A percentile compares a stretch with the other conserved stretches of the same genome.
phyloP scores from a whole-genome alignment of 768 basidiomycete genomes.

The Butyriboletus loyo region DNA sequence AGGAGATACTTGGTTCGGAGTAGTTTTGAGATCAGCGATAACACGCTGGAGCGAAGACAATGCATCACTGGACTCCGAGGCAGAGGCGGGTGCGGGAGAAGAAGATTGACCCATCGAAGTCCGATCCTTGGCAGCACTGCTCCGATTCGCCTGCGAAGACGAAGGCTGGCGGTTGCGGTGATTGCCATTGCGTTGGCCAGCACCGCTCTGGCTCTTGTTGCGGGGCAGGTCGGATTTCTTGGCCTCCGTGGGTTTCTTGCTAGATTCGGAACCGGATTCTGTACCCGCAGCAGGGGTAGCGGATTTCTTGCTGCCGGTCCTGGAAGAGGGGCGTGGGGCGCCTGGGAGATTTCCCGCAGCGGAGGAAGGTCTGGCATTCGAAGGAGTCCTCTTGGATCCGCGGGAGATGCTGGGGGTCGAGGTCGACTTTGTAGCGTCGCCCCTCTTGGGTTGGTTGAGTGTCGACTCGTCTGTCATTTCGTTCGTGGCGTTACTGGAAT shows the following conservation, averaged over 20 bases:
- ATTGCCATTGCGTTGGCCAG: constrained; percentile 42
- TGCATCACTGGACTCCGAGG: constrained; percentile 70
- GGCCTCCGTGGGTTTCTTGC: constrained; percentile 54
- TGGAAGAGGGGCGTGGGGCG: constrained; percentile 58
- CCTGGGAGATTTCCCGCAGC: constrained; percentile 42
- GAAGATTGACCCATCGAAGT: constrained; percentile 38
- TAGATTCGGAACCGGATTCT: constrained; percentile 76
- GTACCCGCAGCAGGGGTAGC: constrained; percentile 35
- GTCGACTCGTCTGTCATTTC: constrained; percentile 83
- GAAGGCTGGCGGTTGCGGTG: constrained; percentile 61
- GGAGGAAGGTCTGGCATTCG: constrained; percentile 42
- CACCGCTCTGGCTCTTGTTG: constrained; percentile 51
- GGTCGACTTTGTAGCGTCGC: constrained; percentile 61
- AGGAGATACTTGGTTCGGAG: constrained; percentile 47
- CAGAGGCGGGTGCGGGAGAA: constrained; percentile 48
- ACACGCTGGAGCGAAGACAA: constrained; percentile 87
- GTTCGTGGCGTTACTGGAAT: constrained; percentile 61
- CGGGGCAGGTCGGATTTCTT: constrained; percentile 51
- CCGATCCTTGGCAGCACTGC: constrained; percentile 47
- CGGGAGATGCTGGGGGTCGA: constrained; percentile 47
- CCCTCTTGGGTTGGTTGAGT: constrained; percentile 53
- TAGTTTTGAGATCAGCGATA: constrained; percentile 90
- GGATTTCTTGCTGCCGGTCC: constrained; percentile 62
- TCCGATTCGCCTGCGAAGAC: constrained; percentile 55
- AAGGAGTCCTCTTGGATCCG: constrained; percentile 55